phyloP scores from a whole-genome alignment of 2,329 filamentous ascomycete genomes.

The Parastagonospora nodorum region DNA sequence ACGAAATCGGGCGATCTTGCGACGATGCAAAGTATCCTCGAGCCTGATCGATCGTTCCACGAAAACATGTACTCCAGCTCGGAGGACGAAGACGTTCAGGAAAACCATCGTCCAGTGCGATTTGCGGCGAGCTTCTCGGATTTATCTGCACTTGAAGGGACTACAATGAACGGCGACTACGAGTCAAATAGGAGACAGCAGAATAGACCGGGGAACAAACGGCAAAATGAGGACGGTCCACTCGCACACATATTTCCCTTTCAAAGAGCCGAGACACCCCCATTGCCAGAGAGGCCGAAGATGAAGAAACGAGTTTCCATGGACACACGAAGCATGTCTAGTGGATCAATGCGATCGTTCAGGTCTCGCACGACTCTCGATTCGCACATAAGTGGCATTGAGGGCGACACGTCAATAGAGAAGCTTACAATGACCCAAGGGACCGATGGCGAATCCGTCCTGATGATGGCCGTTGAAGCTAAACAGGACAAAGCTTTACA shows the following conservation, averaged over 20 bases:
- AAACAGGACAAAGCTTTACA: slow-evolving; percentile 72
- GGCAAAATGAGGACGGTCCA: slow-evolving; percentile 43
- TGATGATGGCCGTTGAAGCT: slow-evolving; percentile 61
- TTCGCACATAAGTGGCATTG: slow-evolving; percentile 68
- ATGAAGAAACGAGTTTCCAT: slow-evolving; percentile 80
- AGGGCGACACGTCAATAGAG: slow-evolving; percentile 86
- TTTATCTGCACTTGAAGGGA: slow-evolving; percentile 28
- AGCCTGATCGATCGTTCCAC: slow-evolving; percentile 63
- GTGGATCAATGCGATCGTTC: slow-evolving; percentile 81
- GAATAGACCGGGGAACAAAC: slow-evolving; percentile 24
- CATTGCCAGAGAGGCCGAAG: slow-evolving; percentile 56
- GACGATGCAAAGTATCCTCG: slow-evolving; percentile 77
- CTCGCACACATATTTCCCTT: slow-evolving; percentile 92
- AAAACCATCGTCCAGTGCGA: slow-evolving; percentile 33
- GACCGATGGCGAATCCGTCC: slow-evolving; percentile 76
- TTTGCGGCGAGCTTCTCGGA: slow-evolving; percentile 41
- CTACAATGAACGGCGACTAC: slow-evolving; percentile 37
- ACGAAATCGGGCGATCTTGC: slow-evolving; percentile 76
- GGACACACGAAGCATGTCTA: slow-evolving; percentile 87
- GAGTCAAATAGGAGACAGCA: slow-evolving; percentile 23
- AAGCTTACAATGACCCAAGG: slow-evolving; percentile 74
- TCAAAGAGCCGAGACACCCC: slow-evolving; percentile 64
- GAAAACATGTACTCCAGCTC: slow-evolving; percentile 34
- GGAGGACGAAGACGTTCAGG: slow-evolving; percentile 32
- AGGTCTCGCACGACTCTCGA: slow-evolving; percentile 77